These are phyloP conservation scores for Brassica juncea DNA, from an alignment of 345 rosid genomes.

Conservation along the genomic window DNA sequence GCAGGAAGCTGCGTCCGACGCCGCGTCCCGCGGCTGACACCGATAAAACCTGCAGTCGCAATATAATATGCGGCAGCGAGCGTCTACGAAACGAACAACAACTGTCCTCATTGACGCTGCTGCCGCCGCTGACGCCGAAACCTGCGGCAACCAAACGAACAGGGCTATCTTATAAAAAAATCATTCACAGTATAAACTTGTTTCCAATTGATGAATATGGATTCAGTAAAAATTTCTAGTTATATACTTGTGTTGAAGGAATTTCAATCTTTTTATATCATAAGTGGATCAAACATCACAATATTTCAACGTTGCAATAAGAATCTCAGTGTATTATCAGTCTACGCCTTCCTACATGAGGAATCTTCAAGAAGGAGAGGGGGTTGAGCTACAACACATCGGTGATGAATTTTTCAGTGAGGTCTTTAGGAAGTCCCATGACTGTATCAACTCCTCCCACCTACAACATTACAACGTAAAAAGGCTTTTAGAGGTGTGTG, in stretches of 20 bases:
- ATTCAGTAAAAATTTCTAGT: background rate
- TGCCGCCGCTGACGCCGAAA: too few relatives aligned
- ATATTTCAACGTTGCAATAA: background rate
- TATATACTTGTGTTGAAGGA: background rate
- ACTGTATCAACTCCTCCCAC: conserved; percentile 80
- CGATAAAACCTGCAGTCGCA: too few relatives aligned
- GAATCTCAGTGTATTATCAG: background rate
- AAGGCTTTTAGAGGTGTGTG: conserved; percentile 54
- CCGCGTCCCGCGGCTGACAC: too few relatives aligned
- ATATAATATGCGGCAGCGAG: too few relatives aligned
- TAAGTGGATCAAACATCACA: background rate
- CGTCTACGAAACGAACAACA: too few relatives aligned
- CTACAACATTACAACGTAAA: conserved; percentile 44
- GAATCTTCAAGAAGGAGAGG: background rate
- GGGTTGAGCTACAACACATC: conserved; percentile 48
- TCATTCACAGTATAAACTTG: background rate
- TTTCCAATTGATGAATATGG: background rate
- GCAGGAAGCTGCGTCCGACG: too few relatives aligned
- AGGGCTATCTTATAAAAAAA: too few relatives aligned
- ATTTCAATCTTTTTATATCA: background rate
- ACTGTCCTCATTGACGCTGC: too few relatives aligned
- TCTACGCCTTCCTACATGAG: conserved; percentile 13
- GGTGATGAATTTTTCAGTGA: conserved; percentile 62
- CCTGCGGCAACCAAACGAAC: too few relatives aligned
- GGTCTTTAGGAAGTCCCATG: conserved; percentile 89